Percentiles rank a stretch among this genome's conserved stretches.
These are phyloP conservation scores for Cadophora luteo-olivacea DNA, from an alignment of 2,329 filamentous ascomycete genomes.

Conservation along the genomic window DNA sequence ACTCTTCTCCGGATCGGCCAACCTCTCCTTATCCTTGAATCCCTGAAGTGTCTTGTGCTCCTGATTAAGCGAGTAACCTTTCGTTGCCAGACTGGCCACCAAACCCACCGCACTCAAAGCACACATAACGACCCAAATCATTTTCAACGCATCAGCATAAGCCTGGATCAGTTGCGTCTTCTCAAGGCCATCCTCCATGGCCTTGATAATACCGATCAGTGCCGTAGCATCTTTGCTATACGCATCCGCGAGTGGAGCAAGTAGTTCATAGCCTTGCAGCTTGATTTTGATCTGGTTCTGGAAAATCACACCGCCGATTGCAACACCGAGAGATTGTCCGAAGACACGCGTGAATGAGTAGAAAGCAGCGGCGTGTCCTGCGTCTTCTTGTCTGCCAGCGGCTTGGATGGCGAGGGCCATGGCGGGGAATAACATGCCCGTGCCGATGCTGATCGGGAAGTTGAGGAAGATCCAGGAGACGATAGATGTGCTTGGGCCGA, in stretches of 20 bases:
- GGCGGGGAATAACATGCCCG: slow-evolving; percentile 69
- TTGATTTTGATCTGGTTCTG: slow-evolving; percentile 60
- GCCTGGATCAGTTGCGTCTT: slow-evolving; percentile 55
- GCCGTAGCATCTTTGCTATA: slow-evolving; percentile 43
- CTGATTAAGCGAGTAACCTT: slow-evolving; percentile 55
- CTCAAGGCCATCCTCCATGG: slow-evolving; percentile 43
- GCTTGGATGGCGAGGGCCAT: slow-evolving; percentile 70
- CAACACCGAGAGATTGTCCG: slow-evolving; percentile 70
- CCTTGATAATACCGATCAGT: slow-evolving; percentile 39
- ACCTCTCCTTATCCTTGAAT: slow-evolving; percentile 45
- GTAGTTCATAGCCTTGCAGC: slow-evolving; percentile 33
- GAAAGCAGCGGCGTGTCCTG: slow-evolving; percentile 67
- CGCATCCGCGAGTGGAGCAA: slow-evolving; percentile 36
- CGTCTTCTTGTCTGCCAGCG: slow-evolving; percentile 59
- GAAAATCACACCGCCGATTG: slow-evolving; percentile 72
- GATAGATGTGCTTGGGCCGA: slow-evolving; percentile 57
- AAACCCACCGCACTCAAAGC: slow-evolving; percentile 57
- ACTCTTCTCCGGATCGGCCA: slow-evolving; percentile 35
- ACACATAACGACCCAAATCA: slow-evolving; percentile 62
- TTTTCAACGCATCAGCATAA: slow-evolving; percentile 60
- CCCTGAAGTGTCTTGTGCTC: slow-evolving; percentile 56
- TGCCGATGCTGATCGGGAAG: slow-evolving; percentile 64
- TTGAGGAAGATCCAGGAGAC: slow-evolving; percentile 66
- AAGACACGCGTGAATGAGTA: slow-evolving; percentile 71
- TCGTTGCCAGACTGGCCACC: slow-evolving; percentile 55